Evolutionary conservation across 176 grass and related monocot genomes (phyloP).

Genomic region (Oryza officinalis): DNA sequence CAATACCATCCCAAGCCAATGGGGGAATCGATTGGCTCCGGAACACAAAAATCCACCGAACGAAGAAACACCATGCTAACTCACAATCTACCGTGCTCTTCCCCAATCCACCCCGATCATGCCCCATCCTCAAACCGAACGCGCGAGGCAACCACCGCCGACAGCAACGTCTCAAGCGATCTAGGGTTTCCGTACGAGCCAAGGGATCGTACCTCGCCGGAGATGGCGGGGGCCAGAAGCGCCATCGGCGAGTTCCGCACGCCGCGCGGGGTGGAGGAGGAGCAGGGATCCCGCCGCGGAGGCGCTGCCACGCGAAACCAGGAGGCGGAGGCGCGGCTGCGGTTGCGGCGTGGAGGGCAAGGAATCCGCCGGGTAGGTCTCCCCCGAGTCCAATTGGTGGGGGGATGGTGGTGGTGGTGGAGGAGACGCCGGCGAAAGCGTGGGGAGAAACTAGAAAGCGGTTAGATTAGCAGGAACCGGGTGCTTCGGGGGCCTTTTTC

Average conservation of each 20-base stretch:
- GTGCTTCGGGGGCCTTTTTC: background rate
- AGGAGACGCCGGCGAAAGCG: background rate
- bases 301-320: slow-evolving; percentile 1
- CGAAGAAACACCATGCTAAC: background rate
- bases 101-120: background rate
- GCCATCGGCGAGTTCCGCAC: slow-evolving; percentile 28
- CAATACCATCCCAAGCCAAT: background rate
- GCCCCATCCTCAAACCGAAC: background rate
- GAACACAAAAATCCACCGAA: background rate
- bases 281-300: background rate
- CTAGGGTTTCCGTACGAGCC: slow-evolving; percentile 27
- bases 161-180: background rate
- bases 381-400: background rate
- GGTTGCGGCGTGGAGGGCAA: background rate
- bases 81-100: background rate
- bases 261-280: background rate
- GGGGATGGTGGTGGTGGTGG: too few species aligned
- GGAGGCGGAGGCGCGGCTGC: background rate
- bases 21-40: background rate
- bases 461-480: background rate
- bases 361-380: slow-evolving; percentile 3
- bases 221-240: slow-evolving; percentile 52
- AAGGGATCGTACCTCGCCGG: slow-evolving; percentile 51
- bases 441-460: background rate
- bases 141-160: background rate